Base-by-base conservation (phyloP, 2,329 filamentous ascomycete species). In the Fusarium agapanthi region DNA sequence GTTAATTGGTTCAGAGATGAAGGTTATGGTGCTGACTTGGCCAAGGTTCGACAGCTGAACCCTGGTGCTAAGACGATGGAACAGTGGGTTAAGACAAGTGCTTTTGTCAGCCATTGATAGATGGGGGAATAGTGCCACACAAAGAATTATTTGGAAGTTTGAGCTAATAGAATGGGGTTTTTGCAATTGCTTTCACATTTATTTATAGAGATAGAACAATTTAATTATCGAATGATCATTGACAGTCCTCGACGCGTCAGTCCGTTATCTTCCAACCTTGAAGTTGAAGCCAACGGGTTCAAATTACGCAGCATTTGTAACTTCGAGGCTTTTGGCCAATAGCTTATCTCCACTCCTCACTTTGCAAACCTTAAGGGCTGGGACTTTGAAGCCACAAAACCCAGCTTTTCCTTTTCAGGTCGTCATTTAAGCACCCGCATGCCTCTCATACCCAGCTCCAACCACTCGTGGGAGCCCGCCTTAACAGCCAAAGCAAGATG, bases 1-100 rank as follows among this genome's bases (percentile, higher is more conserved):
- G 61, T 58, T 14, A 43, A 63, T 28, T 73, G 71, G 71, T 73
- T 73, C 26, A 66, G 59, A 51, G 61, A 73, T 14, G 65, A 70
- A 18, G 71, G 71, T 5, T 73, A 73, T 16, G 61, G 53, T 1
- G 71, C 69, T 12, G 62, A 73, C 13, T 24, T 73, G 28, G 28
- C 37, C 16, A 61, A 57, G 35, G 38, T 73, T 30, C 57, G 58
- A 35, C 58, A 73, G 26, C 6, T 73, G 26, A 65, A 73, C 38
- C 71, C 70, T 13, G 48, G 30, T 9, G 24, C 55, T 2, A 70
- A 65, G 54, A 67, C 61, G 0, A 62, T 70, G 61, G 61, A 73
- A 26, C 48, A 72, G 26, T 73, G 71, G 71, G 44, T 67, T 7
- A 67, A 61, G 43, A 56, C 32, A 6, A 73, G 71, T 34, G 61